Conservation (phyloP, 1,284 basidiomycete species). For the Rhodotorula glutinis region DNA sequence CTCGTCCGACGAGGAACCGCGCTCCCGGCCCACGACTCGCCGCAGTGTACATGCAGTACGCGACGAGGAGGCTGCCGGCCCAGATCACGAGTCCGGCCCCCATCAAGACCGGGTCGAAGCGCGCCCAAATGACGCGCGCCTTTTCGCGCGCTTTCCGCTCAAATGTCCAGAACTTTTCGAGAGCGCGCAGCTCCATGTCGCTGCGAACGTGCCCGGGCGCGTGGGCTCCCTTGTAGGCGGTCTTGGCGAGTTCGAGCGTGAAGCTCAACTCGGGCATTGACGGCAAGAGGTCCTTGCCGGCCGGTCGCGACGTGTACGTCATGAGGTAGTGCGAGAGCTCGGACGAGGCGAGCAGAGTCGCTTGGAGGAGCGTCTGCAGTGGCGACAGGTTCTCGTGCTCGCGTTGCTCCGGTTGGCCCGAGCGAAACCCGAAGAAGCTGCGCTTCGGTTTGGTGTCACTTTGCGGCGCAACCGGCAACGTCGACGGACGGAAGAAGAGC, state of each 20-base stretch:
- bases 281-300: conserved; percentile 63
- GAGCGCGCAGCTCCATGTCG: conserved; percentile 29
- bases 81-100: conserved; percentile 56
- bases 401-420: conserved; percentile 9
- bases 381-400: conserved; percentile 25
- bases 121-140: conserved; percentile 80
- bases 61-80: conserved; percentile 48
- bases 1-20: conserved; percentile 27
- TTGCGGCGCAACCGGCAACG: conserved; percentile 24
- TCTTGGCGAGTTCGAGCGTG: conserved; percentile 32
- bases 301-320: conserved; percentile 63
- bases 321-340: conserved; percentile 77
- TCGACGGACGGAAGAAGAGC: conserved; percentile 57
- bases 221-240: conserved; percentile 34
- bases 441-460: conserved; percentile 19
- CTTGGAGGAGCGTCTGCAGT: conserved; percentile 55
- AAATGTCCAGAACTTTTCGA: conserved; percentile 36
- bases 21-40: conserved; percentile 35
- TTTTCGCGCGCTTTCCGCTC: conserved; percentile 27
- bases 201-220: conserved; percentile 25
- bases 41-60: conserved; percentile 43
- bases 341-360: conserved; percentile 67
- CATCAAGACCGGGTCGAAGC: conserved; percentile 81
- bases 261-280: conserved; percentile 44
- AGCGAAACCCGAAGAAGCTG: conserved; percentile 16